A percentile compares a stretch with the other conserved stretches of the same genome.
Conservation (phyloP, 2,329 filamentous ascomycete species). For the Trichoderma endophyticum region DNA sequence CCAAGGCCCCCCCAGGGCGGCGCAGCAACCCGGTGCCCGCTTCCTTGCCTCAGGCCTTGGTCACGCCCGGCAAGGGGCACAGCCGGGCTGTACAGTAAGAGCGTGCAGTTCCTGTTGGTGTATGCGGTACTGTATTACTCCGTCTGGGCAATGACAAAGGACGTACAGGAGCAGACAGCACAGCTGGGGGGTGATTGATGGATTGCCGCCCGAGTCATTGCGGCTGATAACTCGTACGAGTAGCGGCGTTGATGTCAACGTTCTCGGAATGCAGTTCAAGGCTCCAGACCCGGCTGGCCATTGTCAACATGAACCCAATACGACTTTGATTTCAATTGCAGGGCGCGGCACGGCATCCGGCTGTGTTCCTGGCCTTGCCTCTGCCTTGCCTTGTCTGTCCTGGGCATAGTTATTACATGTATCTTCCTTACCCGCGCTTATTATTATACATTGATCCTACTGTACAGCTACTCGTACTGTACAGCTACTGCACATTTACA, state of each 20-base stretch:
- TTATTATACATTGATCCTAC: neutral
- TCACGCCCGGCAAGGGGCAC: neutral
- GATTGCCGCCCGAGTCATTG: neutral
- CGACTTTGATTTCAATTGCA: neutral
- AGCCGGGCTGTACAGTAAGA: neutral
- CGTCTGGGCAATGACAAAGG: neutral
- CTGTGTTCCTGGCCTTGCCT: neutral
- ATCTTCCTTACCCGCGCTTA: neutral
- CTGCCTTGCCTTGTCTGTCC: neutral
- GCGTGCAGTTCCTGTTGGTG: neutral
- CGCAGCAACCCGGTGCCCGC: neutral
- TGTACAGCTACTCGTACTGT: neutral
- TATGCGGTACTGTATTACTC: neutral
- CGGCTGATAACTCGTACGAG: neutral
- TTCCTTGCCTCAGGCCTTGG: neutral
- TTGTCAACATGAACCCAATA: neutral
- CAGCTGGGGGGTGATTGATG: neutral
- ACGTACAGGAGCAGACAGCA: neutral
- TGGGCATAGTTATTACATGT: neutral
- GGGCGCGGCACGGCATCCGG: neutral
- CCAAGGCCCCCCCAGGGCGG: neutral
- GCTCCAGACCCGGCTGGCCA: neutral
- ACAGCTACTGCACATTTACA: too few relatives aligned
- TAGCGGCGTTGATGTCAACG: neutral
- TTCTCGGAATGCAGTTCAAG: slow-evolving; percentile 3